Evolutionary conservation across 805 yeast species (phyloP), one percentile per base, ranked within the genome.

Genomic region (Brettanomyces nanus): DNA sequence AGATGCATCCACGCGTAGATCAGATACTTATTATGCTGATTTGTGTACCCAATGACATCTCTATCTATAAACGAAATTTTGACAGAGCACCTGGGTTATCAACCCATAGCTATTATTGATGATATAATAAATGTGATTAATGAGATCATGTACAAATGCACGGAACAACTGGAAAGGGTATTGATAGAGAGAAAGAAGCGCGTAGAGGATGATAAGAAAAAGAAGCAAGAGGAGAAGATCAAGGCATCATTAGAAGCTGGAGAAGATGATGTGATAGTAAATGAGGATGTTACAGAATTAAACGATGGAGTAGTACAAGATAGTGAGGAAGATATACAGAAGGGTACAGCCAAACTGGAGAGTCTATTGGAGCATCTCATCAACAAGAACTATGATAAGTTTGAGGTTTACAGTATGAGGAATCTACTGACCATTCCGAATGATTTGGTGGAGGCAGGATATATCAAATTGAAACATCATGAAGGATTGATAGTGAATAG

Each of bases 121-220:
- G 95, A 85, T 51, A 80, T 89, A 10, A 85, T 87, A 48, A 86
- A 87, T 57, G 84, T 86, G 1, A 92, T 85, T 19, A 87, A 87
- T 52, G 86, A 78, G 36, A 75, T 85, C 20, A 72, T 86, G 77
- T 82, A 83, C 60, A 78, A 80, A 47, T 83, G 95, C 52, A 79
- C 89, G 0, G 74, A 73, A 33, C 94, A 85, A 1, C 71, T 89
- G 61, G 94, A 85, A 54, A 68, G 68, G 22, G 80, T 79, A 45
- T 59, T 89, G 19, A 48, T 45, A 9, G 63, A 65, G 29, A 51
- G 68, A 29, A 57, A 55, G 40, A 51, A 51, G 35, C 52, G 45
- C 36, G 46, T 17, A 33, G 20, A 33, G 20, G 18, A 25, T 5
- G 19, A 14, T 4, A 22, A 55, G 33, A 27, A 39, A 30, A 42